A percentile compares a stretch with the other conserved stretches of the same genome.
Conservation (phyloP, 805 yeast species). For the Saccharomycopsis sp. region DNA sequence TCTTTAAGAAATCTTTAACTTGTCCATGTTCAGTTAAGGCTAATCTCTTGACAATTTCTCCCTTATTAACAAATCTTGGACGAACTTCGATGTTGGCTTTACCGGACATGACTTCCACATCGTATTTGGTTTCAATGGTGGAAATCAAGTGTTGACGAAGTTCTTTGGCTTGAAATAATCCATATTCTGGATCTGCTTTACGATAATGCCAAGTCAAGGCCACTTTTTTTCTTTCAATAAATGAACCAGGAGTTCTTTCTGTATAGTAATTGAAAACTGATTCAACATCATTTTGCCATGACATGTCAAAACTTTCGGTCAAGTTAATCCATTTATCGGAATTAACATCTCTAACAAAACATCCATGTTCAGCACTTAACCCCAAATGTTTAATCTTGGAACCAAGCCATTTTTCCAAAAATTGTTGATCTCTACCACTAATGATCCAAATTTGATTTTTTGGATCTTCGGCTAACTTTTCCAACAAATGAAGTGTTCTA, state of each 20-base stretch:
- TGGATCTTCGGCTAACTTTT: constrained; percentile 59
- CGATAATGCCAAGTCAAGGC: constrained; percentile 98
- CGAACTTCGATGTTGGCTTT: constrained; percentile 97
- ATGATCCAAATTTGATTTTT: constrained; percentile 88
- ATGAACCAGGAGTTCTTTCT: constrained; percentile 83
- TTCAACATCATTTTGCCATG: constrained; percentile 84
- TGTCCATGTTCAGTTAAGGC: constrained; percentile 27
- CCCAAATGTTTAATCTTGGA: constrained; percentile 52
- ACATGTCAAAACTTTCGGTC: constrained; percentile 76
- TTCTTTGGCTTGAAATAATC: constrained; percentile 72
- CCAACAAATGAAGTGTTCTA: constrained; percentile 48
- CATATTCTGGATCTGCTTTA: constrained; percentile 87
- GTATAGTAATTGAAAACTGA: constrained; percentile 67
- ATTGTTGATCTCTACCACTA: constrained; percentile 88
- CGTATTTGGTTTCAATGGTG: constrained; percentile 53
- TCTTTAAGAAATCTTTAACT: not conserved
- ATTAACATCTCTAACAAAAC: constrained; percentile 68
- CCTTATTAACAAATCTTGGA: constrained; percentile 90
- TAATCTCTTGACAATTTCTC: constrained; percentile 83
- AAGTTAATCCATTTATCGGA: constrained; percentile 70
- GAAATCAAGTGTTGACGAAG: constrained; percentile 53
- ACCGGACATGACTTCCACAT: constrained; percentile 93
- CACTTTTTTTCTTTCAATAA: constrained; percentile 78
- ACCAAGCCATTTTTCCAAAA: constrained; percentile 85
- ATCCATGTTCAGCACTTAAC: constrained; percentile 94